These are phyloP conservation scores for Jasminum sambac DNA, from an alignment of 257 asterid species.

Conservation along the genomic window DNA sequence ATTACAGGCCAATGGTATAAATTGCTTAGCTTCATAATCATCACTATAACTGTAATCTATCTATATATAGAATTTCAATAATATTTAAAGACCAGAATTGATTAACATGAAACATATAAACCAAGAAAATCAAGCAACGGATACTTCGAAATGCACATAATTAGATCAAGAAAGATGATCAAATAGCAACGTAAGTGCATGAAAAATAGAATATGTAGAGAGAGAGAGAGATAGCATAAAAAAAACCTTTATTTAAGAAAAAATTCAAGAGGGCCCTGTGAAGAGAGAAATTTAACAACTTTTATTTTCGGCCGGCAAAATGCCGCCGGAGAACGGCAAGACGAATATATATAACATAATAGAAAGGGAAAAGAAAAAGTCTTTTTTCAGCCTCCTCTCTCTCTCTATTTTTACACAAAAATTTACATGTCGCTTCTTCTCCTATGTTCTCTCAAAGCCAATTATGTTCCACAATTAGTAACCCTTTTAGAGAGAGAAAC, in stretches of 20 bases:
- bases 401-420: neutral
- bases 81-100: too few relatives aligned
- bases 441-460: constrained; percentile 37
- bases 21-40: too few relatives aligned
- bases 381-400: neutral
- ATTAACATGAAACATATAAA: neutral
- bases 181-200: too few relatives aligned
- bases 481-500: constrained; percentile 6
- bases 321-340: constrained; percentile 44
- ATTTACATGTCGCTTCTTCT: neutral
- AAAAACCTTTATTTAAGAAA: constrained; percentile 9
- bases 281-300: neutral
- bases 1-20: too few relatives aligned
- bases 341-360: neutral
- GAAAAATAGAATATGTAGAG: too few relatives aligned
- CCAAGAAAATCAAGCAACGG: constrained; percentile 10
- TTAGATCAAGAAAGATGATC: too few relatives aligned
- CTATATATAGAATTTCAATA: too few relatives aligned
- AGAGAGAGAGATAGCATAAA: neutral
- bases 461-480: constrained; percentile 9
- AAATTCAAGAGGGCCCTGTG: neutral
- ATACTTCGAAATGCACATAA: constrained; percentile 5
- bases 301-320: constrained; percentile 45
- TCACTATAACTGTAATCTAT: too few relatives aligned
- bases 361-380: constrained; percentile 3